Evolutionary conservation across 1,139 yeast species (phyloP).

Genomic region (Hemisphaericaspora xylanilytica): DNA sequence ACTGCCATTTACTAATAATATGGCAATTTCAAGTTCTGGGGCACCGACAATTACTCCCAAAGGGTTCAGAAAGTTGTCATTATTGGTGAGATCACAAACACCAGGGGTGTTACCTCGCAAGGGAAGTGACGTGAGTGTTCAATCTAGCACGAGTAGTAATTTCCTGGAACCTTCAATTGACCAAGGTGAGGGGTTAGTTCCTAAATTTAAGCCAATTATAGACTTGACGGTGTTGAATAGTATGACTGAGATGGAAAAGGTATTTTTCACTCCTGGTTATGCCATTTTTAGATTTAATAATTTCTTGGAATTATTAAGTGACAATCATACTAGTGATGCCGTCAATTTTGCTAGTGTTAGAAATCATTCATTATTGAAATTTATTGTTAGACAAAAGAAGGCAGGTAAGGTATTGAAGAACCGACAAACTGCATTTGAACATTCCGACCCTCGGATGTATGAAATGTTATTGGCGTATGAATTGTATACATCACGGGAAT

Average conservation of each 20-base stretch:
- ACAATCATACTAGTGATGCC: conserved; percentile 38
- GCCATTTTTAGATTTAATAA: conserved; percentile 34
- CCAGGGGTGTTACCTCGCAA: conserved; percentile 3
- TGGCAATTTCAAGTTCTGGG: not conserved
- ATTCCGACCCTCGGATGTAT: conserved; percentile 23
- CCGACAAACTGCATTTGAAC: conserved; percentile 8
- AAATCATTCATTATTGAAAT: conserved; percentile 36
- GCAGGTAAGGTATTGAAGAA: conserved; percentile 9
- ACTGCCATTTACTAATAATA: not conserved
- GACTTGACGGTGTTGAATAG: conserved; percentile 29
- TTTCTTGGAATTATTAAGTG: conserved; percentile 33
- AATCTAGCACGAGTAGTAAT: not conserved
- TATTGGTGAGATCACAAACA: conserved; percentile 7
- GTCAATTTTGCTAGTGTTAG: conserved; percentile 43
- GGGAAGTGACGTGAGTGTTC: conserved; percentile 3
- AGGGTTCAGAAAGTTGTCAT: conserved; percentile 14
- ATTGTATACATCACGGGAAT: conserved; percentile 27
- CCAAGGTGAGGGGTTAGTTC: not conserved
- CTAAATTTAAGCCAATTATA: conserved; percentile 21
- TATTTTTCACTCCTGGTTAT: conserved; percentile 29
- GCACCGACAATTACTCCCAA: not conserved
- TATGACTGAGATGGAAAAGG: conserved; percentile 19
- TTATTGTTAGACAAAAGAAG: conserved; percentile 27
- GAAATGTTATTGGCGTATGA: conserved; percentile 37
- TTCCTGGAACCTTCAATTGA: not conserved